phyloP scores from a whole-genome alignment of 2,329 filamentous ascomycete genomes.

The Stemphylium lycopersici region DNA sequence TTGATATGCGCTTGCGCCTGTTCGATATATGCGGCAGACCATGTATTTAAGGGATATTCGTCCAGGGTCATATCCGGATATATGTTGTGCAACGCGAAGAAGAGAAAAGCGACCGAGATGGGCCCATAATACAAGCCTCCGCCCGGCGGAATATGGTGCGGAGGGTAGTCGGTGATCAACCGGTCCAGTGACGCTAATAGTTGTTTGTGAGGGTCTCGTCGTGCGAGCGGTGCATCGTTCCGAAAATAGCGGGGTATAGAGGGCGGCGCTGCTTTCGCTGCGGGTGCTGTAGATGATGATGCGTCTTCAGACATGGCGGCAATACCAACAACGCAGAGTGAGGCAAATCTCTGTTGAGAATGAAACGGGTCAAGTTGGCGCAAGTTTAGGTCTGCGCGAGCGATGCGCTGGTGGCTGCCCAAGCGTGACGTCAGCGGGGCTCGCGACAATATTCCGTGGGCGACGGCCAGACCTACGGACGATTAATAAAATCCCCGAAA shows the following conservation, averaged over 20 bases:
- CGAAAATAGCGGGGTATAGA: slow-evolving; percentile 51
- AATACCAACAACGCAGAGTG: background rate
- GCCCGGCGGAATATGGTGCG: slow-evolving; percentile 52
- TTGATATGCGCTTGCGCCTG: slow-evolving; percentile 58
- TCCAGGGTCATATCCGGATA: slow-evolving; percentile 57
- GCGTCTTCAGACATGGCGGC: slow-evolving; percentile 38
- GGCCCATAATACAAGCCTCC: slow-evolving; percentile 60
- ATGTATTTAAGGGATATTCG: slow-evolving; percentile 54
- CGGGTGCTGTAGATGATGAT: slow-evolving; percentile 16
- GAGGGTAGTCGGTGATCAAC: slow-evolving; percentile 56
- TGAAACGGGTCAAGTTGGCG: slow-evolving; percentile 5
- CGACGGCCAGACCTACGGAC: background rate
- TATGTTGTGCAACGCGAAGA: slow-evolving; percentile 57
- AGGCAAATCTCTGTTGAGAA: slow-evolving; percentile 2
- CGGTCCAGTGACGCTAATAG: slow-evolving; percentile 57
- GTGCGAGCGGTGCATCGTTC: slow-evolving; percentile 46
- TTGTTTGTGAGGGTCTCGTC: slow-evolving; percentile 57
- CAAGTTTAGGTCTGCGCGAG: slow-evolving; percentile 7
- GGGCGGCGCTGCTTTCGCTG: slow-evolving; percentile 27
- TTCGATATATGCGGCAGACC: slow-evolving; percentile 59
- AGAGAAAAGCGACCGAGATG: slow-evolving; percentile 57
- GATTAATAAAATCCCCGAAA: too few relatives aligned
- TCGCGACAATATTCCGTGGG: background rate
- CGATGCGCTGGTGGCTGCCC: slow-evolving; percentile 12
- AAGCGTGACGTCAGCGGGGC: slow-evolving; percentile 25